Base-by-base conservation (phyloP, 352 stramenopile genomes). In the Pythium monospermum region DNA sequence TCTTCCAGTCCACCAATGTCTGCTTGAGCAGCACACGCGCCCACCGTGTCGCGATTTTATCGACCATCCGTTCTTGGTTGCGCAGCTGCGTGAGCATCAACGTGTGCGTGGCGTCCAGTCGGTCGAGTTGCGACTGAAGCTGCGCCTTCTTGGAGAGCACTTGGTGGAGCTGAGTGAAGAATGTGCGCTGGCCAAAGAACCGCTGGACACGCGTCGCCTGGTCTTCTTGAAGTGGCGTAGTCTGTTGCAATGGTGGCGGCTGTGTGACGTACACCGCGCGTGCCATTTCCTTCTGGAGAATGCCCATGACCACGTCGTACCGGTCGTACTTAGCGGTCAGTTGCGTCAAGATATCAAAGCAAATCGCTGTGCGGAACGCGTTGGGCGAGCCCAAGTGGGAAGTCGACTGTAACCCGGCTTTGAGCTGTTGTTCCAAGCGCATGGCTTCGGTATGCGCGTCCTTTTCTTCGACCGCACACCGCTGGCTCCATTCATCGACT, bases 1-100 rank as follows among this genome's bases (percentile, higher is more conserved):
- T 83, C 50, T 79, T 81, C 76, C 76, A 87, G 48, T 87, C 65
- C 28, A 74, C 69, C 3, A 87, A 59, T 2, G 76, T 83, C 53
- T 89, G 73, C 15, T 65, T 65, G 27, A 78, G 66, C 39, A 86
- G 46, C 32, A 86, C 36, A 2, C 56, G 42, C 0, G 65, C 71
- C 76, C 75, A 87, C 22, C 72, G 71, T 31, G 36, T 62, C 8
- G 75, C 70, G n/a, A 84, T 53, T 1, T 70, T 71, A 35, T 87
- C 75, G 8, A 89, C 61, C 59, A 86, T 81, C 3, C 69, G 59
- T 46, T 89, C 78, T 50, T 86, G 73, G 8, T 69, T 83, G 26
- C 69, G 71, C 7, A 89, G 55, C 37, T 79, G 71, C 39, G 66
- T 67, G 1, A 72, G 45, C 75, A 85, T 83, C 42, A 87, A 76